Percentiles rank a stretch among this genome's conserved stretches.
Evolutionary conservation across 169 alveolate genomes (phyloP).

Genomic region (Cryptosporidium sp.): DNA sequence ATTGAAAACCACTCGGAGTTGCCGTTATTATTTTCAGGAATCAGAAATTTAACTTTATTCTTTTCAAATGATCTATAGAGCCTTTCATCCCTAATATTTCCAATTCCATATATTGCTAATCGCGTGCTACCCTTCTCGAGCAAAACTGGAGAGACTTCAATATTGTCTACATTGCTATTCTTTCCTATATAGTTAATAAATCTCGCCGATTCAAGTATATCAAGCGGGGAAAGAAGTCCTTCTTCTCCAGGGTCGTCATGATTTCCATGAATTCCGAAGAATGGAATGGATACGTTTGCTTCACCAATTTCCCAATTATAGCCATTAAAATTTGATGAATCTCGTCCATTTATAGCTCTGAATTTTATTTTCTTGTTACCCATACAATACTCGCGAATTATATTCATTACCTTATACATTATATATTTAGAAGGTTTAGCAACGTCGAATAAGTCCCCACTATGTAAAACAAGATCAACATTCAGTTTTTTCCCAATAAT

Average conservation of each 20-base stretch:
- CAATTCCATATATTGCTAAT: constrained; percentile 96
- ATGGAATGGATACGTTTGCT: constrained; percentile 52
- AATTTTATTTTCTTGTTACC: constrained; percentile 79
- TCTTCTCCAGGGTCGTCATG: constrained; percentile 83
- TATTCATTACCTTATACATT: constrained; percentile 83
- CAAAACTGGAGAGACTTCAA: constrained; percentile 90
- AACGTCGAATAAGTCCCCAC: constrained; percentile 97
- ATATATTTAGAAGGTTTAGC: constrained; percentile 91
- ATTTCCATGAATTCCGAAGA: constrained; percentile 82
- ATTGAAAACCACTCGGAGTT: constrained; percentile 89
- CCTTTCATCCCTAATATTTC: constrained; percentile 95
- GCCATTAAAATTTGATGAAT: neutral
- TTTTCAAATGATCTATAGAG: constrained; percentile 89
- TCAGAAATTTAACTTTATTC: constrained; percentile 87
- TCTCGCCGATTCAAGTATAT: constrained; percentile 82
- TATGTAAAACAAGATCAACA: constrained; percentile 91
- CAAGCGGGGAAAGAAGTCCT: constrained; percentile 78
- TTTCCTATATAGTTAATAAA: constrained; percentile 93
- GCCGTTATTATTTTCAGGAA: constrained; percentile 83
- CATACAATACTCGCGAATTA: constrained; percentile 83
- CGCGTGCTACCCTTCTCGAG: constrained; percentile 89
- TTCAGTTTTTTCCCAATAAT: constrained; percentile 86
- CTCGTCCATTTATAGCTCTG: constrained; percentile 2
- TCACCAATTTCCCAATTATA: constrained; percentile 57
- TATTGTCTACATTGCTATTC: constrained; percentile 84